These are phyloP conservation scores for Rutstroemia sydowiana DNA, from an alignment of 2,329 filamentous ascomycete species.

Conservation along the genomic window DNA sequence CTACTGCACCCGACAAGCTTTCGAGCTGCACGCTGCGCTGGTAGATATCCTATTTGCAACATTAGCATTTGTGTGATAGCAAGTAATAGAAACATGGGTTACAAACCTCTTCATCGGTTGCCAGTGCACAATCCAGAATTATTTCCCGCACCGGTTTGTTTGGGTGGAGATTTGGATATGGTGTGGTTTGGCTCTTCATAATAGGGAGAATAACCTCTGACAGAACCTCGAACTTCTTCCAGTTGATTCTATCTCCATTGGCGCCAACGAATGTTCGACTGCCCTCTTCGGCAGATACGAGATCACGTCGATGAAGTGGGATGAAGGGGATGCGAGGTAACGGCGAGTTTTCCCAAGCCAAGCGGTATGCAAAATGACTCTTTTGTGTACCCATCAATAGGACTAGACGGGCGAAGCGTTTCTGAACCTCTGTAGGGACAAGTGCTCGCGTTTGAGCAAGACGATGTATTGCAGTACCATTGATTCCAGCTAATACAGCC, in stretches of 20 bases:
- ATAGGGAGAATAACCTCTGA: constrained; percentile 85
- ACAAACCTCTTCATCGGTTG: constrained; percentile 80
- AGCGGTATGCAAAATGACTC: constrained; percentile 88
- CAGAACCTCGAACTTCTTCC: constrained; percentile 96
- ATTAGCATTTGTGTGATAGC: constrained; percentile 4
- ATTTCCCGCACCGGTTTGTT: constrained; percentile 66
- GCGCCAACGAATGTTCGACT: constrained; percentile 81
- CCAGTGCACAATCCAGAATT: constrained; percentile 74
- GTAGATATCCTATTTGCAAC: constrained; percentile 49
- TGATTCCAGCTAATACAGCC: constrained; percentile 89
- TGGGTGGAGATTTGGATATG: constrained; percentile 65
- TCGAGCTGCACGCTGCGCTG: constrained; percentile 55
- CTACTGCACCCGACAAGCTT: constrained; percentile 39
- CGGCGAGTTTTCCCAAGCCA: constrained; percentile 94
- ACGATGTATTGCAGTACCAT: constrained; percentile 78
- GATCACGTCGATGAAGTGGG: constrained; percentile 78
- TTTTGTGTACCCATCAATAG: constrained; percentile 91
- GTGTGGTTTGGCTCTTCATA: constrained; percentile 81
- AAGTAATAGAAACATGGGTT: background rate
- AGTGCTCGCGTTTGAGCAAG: constrained; percentile 72
- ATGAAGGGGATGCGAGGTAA: constrained; percentile 88
- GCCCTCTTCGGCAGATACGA: constrained; percentile 87
- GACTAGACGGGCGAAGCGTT: constrained; percentile 79
- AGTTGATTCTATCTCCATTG: constrained; percentile 74
- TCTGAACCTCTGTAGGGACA: constrained; percentile 63